Conservation (phyloP, 2,329 filamentous ascomycete genomes). For the Fusarium redolens region DNA sequence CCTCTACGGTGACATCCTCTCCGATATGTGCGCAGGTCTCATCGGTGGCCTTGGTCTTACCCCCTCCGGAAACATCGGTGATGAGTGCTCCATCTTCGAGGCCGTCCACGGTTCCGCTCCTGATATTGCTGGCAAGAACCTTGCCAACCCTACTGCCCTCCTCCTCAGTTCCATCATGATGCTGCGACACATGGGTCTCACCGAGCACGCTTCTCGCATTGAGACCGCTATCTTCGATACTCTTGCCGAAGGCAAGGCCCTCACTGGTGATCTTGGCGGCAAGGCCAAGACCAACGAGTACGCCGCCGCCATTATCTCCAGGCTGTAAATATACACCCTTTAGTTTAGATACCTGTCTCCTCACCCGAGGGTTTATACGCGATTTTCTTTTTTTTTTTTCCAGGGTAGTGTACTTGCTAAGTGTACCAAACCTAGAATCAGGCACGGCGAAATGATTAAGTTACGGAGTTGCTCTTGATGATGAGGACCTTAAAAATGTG, state of each 20-base stretch:
- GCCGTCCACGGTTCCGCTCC: conserved; percentile 97
- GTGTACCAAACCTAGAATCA: conserved; percentile 47
- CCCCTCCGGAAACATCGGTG: conserved; percentile 97
- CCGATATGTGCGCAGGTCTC: conserved; percentile 98
- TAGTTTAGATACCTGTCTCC: conserved; percentile 44
- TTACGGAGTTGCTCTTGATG: conserved; percentile 40
- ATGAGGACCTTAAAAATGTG: conserved; percentile 12
- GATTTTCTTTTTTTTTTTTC: conserved; percentile 40
- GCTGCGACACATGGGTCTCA: conserved; percentile 97
- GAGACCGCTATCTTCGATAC: conserved; percentile 96
- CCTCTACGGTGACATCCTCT: conserved; percentile 99
- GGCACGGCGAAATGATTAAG: conserved; percentile 47
- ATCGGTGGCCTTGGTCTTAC: conserved; percentile 98
- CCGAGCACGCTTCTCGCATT: conserved; percentile 85
- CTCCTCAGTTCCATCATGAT: conserved; percentile 99
- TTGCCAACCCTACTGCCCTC: conserved; percentile 97
- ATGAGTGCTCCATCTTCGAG: conserved; percentile 99
- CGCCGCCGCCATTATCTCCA: conserved; percentile 86
- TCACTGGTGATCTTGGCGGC: conserved; percentile 96
- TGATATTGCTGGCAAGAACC: conserved; percentile 94
- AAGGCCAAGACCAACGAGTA: conserved; percentile 97
- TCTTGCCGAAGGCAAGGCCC: conserved; percentile 92
- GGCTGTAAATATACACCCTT: conserved; percentile 60
- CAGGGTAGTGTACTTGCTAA: conserved; percentile 47
- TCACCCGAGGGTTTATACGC: conserved; percentile 31